Evolutionary conservation across 2,329 filamentous ascomycete genomes (phyloP), one percentile per base, ranked within the genome.

Genomic region (Diaporthe sp.): DNA sequence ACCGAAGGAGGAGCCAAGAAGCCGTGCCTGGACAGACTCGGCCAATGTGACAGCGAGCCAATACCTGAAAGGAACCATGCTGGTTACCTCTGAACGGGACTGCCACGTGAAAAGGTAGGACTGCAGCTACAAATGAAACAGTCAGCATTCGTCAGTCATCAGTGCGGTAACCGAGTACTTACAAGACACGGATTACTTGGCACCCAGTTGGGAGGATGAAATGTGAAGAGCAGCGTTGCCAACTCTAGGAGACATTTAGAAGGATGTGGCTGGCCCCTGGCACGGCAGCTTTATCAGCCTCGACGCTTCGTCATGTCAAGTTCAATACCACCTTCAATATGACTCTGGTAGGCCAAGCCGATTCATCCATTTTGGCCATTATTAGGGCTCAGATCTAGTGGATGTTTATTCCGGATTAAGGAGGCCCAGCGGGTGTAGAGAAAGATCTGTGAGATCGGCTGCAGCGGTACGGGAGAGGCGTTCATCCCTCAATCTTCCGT

Each of bases 1-100:
- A 3, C 73, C 73, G 25, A 75, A 75, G 28, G 67, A 75, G 4
- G 73, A 75, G 25, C 40, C 40, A n/a, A 40, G 35, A 25, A 73
- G 52, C 4, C 61, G 45, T 25, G 61, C 61, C 52, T 67, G 61
- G 19, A 35, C 61, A 52, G 45, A 67, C 30, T 25, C 45, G 30
- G 42, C 30, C 40, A 52, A 38, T 22, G 25, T 15, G 33, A 45
- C 61, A 67, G 45, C 42, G 22, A 67, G 30, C 30, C 42, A 67
- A 28, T 25, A n/a, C 22, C 13, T 67, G 61, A 19, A 35, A 52
- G 12, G 30, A 4, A 35, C 30, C 42, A 67, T 67, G 30, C 42
- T 67, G 61, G n/a, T 50, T 17, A 4, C 28, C 28, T 50, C 22
- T n/a, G 15, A 35, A 38, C 17, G 17, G 12, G 45, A 35, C 19